Conservation (phyloP, 1,284 basidiomycete species). For the Naganishia cerealis region DNA sequence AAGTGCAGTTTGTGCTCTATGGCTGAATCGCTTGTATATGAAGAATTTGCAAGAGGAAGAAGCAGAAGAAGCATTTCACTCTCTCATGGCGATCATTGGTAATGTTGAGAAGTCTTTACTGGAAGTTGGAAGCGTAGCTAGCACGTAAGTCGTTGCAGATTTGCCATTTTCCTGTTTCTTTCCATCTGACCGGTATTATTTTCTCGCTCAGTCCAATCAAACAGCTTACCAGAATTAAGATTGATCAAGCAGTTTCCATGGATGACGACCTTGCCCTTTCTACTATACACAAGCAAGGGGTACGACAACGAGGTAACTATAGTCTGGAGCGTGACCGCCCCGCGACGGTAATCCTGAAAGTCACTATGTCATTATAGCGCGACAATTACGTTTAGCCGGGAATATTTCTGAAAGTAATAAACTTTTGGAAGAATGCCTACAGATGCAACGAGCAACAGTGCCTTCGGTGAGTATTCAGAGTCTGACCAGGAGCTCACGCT, state of each 20-base stretch:
- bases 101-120: conserved; percentile 15
- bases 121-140: conserved; percentile 15
- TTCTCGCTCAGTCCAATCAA: conserved; percentile 14
- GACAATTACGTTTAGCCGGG: conserved; percentile 66
- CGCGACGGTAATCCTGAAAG: conserved; percentile 29
- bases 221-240: background rate
- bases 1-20: conserved; percentile 20
- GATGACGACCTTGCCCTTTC: conserved; percentile 66
- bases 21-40: conserved; percentile 15
- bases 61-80: conserved; percentile 22
- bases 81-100: conserved; percentile 20
- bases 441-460: conserved; percentile 36
- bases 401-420: conserved; percentile 59
- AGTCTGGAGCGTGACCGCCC: background rate
- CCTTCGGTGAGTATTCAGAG: conserved; percentile 35
- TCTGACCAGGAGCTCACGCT: conserved; percentile 53
- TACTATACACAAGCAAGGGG: conserved; percentile 64
- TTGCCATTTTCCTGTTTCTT: background rate
- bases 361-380: conserved; percentile 59
- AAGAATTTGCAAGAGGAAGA: conserved; percentile 19
- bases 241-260: conserved; percentile 52
- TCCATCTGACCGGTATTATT: background rate
- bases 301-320: conserved; percentile 71
- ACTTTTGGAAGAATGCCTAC: conserved; percentile 60
- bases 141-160: conserved; percentile 11